Conservation (phyloP, 139 green algal species). For the Desmodesmus armatus region DNA sequence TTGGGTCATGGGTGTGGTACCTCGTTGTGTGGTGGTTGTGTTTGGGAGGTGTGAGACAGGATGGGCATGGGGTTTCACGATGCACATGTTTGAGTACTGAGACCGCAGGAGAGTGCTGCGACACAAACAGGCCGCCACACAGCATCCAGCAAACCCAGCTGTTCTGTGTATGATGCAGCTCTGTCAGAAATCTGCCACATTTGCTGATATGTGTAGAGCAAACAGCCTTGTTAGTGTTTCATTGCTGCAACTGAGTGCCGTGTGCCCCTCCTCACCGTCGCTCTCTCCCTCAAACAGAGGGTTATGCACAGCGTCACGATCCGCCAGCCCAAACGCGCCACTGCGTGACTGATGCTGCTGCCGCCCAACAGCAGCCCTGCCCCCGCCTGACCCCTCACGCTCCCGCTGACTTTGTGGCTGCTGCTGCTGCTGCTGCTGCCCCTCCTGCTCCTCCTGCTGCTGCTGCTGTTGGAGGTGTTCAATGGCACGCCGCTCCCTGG, state of each 20-base stretch:
- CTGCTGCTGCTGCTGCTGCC: slow-evolving; percentile 38
- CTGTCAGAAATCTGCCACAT: too few species aligned
- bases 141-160: background rate
- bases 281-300: slow-evolving; percentile 26
- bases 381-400: background rate
- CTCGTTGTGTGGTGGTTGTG: too few species aligned
- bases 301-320: background rate
- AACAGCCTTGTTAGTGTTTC: background rate
- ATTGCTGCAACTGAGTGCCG: background rate
- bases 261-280: too few species aligned
- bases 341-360: background rate
- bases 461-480: background rate
- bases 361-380: background rate
- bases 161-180: too few species aligned
- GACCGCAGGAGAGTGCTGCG: too few species aligned
- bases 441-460: slow-evolving; percentile 23
- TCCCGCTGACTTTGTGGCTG: background rate
- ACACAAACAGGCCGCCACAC: background rate
- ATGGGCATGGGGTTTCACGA: too few species aligned
- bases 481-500: background rate
- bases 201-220: background rate
- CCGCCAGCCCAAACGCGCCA: background rate
- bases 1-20: too few species aligned
- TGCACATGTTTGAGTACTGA: too few species aligned
- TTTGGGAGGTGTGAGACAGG: too few species aligned